phyloP scores from a whole-genome alignment of 306 rosid genomes.

The Glycyrrhiza uralensis region DNA sequence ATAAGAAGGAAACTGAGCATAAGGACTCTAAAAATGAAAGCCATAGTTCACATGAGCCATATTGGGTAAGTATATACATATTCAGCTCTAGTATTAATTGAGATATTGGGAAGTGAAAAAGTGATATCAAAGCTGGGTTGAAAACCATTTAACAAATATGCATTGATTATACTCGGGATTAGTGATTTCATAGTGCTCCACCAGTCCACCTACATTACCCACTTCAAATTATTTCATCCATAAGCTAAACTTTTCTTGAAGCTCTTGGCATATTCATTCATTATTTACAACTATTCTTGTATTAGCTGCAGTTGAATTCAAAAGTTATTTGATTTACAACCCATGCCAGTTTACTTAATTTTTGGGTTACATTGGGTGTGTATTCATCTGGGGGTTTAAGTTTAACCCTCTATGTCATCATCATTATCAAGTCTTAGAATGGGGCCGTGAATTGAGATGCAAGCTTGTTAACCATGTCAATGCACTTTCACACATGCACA shows the following conservation, averaged over 20 bases:
- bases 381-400: too few species aligned
- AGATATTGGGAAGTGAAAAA: not conserved
- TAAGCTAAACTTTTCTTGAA: not conserved
- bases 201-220: not conserved
- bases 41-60: constrained; percentile 12
- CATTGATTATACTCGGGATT: not conserved
- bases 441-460: not conserved
- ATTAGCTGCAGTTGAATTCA: not conserved
- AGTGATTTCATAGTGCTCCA: not conserved
- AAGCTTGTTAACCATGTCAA: not conserved
- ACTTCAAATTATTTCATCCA: not conserved
- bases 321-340: not conserved
- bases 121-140: not conserved
- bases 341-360: not conserved
- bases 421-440: not conserved
- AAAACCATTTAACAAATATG: not conserved
- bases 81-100: constrained; percentile 10
- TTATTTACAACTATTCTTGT: not conserved
- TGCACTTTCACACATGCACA: not conserved
- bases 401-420: too few species aligned
- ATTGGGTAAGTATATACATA: constrained; percentile 51
- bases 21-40: constrained; percentile 24
- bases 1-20: constrained; percentile 31
- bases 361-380: too few species aligned
- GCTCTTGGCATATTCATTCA: constrained; percentile 10